Evolutionary conservation across 2,329 filamentous ascomycete species (phyloP).

Genomic region (Aspergillus unguis): DNA sequence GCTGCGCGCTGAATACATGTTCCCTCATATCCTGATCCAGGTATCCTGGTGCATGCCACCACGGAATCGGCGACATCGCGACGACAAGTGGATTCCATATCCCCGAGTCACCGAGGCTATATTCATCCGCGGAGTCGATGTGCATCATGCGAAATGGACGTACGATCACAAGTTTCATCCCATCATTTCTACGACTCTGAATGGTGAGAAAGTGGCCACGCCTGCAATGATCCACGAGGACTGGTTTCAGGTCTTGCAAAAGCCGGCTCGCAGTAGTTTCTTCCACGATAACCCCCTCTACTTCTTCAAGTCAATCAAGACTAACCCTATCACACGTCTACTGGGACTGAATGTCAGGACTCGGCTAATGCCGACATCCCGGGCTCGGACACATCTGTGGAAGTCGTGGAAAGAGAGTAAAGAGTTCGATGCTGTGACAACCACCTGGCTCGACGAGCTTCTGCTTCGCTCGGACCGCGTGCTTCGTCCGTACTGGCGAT

Average conservation of each 20-base stretch:
- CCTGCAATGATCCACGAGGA: constrained; percentile 53
- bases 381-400: constrained; percentile 48
- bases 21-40: constrained; percentile 52
- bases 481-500: constrained; percentile 45
- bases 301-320: constrained; percentile 39
- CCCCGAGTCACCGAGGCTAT: constrained; percentile 52
- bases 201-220: constrained; percentile 48
- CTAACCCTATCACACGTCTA: constrained; percentile 26
- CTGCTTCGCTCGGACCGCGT: constrained; percentile 46
- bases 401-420: constrained; percentile 47
- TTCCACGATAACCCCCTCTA: constrained; percentile 52
- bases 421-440: constrained; percentile 47
- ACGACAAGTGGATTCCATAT: constrained; percentile 54
- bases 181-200: constrained; percentile 47
- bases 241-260: constrained; percentile 41
- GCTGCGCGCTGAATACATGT: constrained; percentile 51
- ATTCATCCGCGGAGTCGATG: constrained; percentile 50
- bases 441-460: constrained; percentile 50
- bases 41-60: constrained; percentile 54
- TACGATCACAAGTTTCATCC: constrained; percentile 50
- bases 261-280: constrained; percentile 42
- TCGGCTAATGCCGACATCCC: constrained; percentile 44
- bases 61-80: constrained; percentile 46
- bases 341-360: constrained; percentile 31
- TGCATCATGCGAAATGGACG: constrained; percentile 49